Base-by-base conservation (phyloP, 768 basidiomycete genomes). In the Polyporus arcularius region DNA sequence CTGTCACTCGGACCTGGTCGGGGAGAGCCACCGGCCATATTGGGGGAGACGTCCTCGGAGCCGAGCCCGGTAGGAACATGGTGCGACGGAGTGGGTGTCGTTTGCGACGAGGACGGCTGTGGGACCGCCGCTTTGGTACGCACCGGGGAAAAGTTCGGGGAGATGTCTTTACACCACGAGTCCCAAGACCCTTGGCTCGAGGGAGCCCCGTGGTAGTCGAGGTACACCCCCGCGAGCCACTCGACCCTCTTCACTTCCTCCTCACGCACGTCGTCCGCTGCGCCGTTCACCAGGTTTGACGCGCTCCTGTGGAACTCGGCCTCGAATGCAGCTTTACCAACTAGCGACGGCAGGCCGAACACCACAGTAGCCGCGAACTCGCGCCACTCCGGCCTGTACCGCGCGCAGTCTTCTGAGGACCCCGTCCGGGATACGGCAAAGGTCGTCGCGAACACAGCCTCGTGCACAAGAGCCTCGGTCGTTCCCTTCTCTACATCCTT, bases 401-500 rank as follows among this genome's bases (percentile, higher is more conserved):
- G 55, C 61, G 35, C 53, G 30, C 32, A 58, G 58, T 40, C 38
- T 52, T 71, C 31, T n/a, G 26, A 26, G 21, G 51, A 31, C 16
- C 8, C 53, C 53, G 40, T 38, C 46, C 9, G 46, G 21, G 54
- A 35, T 58, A 52, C 45, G 28, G 51, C 46, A 69, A 88, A 91
- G 14, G 84, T 85, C 1, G 91, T 92, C 12, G 82, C 87, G 70
- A 94, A 94, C 12, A 92, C 86, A 11, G 84, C 75, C 73, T 94
- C 94, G 67, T 96, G 93, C 0, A 88, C 75, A 6, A 95, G 79
- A 1, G 94, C 91, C 70, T 94, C 92, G 42, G 85, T 82, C 0
- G 85, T 86, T 12, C 92, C 92, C 51, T 83, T 86, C 66, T 82
- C 78, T 38, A 93, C 78, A 57, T 78, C 74, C 38, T 58, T 68